phyloP scores from a whole-genome alignment of 495 filamentous ascomycete species.

The Chaetomium tenue region DNA sequence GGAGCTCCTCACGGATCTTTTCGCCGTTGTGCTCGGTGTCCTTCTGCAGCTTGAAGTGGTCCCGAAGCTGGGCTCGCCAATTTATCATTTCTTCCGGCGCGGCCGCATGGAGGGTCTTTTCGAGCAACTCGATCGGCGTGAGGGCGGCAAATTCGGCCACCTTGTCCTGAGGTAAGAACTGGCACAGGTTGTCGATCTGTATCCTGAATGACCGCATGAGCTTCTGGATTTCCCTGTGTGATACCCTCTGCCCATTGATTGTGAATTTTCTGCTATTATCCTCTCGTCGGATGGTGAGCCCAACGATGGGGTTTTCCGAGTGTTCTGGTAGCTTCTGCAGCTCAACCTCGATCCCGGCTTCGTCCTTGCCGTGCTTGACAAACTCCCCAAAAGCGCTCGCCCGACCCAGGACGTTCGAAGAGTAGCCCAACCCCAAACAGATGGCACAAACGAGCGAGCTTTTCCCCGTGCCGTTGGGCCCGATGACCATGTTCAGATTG shows the following conservation, averaged over 20 bases:
- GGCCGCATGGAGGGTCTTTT: conserved; percentile 82
- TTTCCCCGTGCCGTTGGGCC: conserved; percentile 96
- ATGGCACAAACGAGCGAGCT: conserved; percentile 97
- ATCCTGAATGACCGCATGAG: conserved; percentile 71
- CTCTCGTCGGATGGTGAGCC: conserved; percentile 72
- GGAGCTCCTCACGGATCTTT: conserved; percentile 58
- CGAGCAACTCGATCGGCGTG: conserved; percentile 77
- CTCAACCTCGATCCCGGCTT: conserved; percentile 86
- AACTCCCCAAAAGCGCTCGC: conserved; percentile 84
- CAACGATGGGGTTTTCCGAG: conserved; percentile 66
- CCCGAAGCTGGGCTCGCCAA: conserved; percentile 75
- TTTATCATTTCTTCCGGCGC: conserved; percentile 74
- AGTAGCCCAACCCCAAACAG: conserved; percentile 86
- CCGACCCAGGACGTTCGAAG: conserved; percentile 78
- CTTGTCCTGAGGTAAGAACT: conserved; percentile 95
- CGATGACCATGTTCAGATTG: conserved; percentile 97
- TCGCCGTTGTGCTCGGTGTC: conserved; percentile 57
- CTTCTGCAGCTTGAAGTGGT: conserved; percentile 66
- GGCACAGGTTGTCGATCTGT: conserved; percentile 96
- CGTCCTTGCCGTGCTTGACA: conserved; percentile 81
- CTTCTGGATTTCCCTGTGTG: conserved; percentile 58
- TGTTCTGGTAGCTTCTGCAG: conserved; percentile 58
- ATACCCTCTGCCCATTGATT: conserved; percentile 60
- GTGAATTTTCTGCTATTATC: conserved; percentile 74
- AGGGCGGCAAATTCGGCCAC: conserved; percentile 91